A percentile compares a stretch with the other conserved stretches of the same genome.
These are phyloP conservation scores for Discostella stelligera DNA, from an alignment of 352 stramenopile species.

Conservation along the genomic window DNA sequence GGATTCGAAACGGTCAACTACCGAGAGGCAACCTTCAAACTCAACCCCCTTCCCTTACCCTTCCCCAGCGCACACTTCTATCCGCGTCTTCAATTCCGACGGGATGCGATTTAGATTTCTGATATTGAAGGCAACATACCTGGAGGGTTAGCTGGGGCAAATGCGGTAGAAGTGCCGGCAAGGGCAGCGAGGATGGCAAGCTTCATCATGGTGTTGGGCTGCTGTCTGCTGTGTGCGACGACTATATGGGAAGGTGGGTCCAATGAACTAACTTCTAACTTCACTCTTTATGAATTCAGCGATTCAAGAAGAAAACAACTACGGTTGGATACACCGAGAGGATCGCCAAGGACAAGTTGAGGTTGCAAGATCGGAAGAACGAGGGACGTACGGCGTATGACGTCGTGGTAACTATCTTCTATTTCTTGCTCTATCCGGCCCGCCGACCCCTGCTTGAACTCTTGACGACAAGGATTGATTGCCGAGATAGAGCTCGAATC, in stretches of 20 bases:
- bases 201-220: constrained; percentile 70
- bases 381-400: constrained; percentile 8
- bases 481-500: too few species aligned
- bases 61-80: too few species aligned
- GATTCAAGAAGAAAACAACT: neutral
- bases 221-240: too few species aligned
- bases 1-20: too few species aligned
- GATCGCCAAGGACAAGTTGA: constrained; percentile 21
- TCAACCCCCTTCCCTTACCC: neutral
- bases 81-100: too few species aligned
- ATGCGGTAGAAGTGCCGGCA: constrained; percentile 58
- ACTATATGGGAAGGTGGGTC: constrained; percentile 7
- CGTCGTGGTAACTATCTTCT: neutral
- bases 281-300: neutral
- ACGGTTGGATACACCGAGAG: neutral
- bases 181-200: constrained; percentile 61
- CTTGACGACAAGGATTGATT: neutral
- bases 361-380: constrained; percentile 18
- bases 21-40: neutral
- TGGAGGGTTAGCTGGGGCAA: constrained; percentile 46
- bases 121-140: constrained; percentile 24
- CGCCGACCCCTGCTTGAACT: neutral
- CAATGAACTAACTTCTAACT: neutral
- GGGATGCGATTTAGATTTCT: neutral
- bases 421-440: neutral